Evolutionary conservation across 331 rosid species (phyloP).

Genomic region (Phaseolus coccineus): DNA sequence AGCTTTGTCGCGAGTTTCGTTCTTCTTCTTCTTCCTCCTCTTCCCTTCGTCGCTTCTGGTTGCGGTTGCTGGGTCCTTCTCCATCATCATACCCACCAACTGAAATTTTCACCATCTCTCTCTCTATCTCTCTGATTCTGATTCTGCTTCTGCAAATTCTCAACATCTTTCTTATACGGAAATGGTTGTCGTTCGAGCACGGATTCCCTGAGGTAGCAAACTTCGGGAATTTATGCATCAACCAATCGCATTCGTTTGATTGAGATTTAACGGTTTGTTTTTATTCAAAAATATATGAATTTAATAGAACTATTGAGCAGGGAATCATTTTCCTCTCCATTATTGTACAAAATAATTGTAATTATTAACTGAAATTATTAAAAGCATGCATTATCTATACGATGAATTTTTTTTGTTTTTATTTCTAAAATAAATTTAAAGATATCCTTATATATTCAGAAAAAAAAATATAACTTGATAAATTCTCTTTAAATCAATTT

Average conservation of each 20-base stretch:
- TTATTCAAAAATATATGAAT: too few relatives aligned
- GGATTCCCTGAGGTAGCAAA: not conserved
- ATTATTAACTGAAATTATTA: not conserved
- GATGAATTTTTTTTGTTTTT: too few relatives aligned
- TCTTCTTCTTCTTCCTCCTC: not conserved
- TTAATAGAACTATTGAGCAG: too few relatives aligned
- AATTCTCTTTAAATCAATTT: too few relatives aligned
- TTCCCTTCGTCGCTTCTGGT: conserved; percentile 48
- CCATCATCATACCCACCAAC: conserved; percentile 60
- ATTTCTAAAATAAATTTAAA: not conserved
- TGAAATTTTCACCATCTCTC: conserved; percentile 63
- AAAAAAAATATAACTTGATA: too few relatives aligned
- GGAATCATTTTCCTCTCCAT: not conserved
- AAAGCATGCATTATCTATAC: not conserved
- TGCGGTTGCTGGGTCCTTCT: conserved; percentile 58
- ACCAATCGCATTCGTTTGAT: not conserved
- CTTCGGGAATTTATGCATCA: not conserved
- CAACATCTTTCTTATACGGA: not conserved
- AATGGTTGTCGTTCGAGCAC: not conserved
- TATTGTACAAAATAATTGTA: not conserved
- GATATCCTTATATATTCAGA: too few relatives aligned
- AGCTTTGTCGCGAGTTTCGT: not conserved
- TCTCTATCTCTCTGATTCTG: not conserved
- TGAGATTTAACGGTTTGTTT: not conserved
- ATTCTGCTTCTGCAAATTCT: not conserved